Conservation (phyloP, 2,329 filamentous ascomycete genomes). For the Aureobasidium sp. region DNA sequence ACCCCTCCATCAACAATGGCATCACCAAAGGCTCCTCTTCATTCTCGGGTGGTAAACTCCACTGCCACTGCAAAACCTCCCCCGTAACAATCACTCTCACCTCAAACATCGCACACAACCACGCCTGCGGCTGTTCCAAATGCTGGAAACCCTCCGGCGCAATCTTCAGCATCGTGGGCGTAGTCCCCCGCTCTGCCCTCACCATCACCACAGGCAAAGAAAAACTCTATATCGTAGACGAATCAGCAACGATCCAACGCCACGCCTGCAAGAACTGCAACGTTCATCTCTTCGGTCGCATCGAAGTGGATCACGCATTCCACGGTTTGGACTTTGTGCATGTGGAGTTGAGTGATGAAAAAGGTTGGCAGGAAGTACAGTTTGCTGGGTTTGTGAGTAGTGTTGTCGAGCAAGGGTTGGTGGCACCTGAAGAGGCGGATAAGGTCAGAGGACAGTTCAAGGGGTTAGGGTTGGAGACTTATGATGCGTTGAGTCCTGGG, state of each 20-base stretch:
- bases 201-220: conserved; percentile 62
- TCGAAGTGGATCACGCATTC: conserved; percentile 71
- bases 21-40: conserved; percentile 60
- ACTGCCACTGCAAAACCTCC: conserved; percentile 64
- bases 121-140: conserved; percentile 76
- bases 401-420: conserved; percentile 72
- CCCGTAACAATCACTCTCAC: conserved; percentile 65
- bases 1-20: conserved; percentile 70
- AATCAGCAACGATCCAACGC: conserved; percentile 64
- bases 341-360: conserved; percentile 62
- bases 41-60: conserved; percentile 67
- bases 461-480: conserved; percentile 63
- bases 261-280: conserved; percentile 68
- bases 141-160: conserved; percentile 74
- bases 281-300: conserved; percentile 70
- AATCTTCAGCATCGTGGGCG: conserved; percentile 71
- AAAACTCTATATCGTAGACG: conserved; percentile 66
- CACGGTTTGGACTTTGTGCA: conserved; percentile 77
- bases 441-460: conserved; percentile 62
- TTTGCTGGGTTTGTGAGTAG: conserved; percentile 75
- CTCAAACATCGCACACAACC: conserved; percentile 72
- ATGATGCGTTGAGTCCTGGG: conserved; percentile 67
- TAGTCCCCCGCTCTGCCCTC: conserved; percentile 63
- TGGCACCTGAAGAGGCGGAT: conserved; percentile 60
- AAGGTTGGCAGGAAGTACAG: conserved; percentile 77